Evolutionary conservation across 495 filamentous ascomycete species (phyloP).

Genomic region (Lindgomyces ingoldianus): DNA sequence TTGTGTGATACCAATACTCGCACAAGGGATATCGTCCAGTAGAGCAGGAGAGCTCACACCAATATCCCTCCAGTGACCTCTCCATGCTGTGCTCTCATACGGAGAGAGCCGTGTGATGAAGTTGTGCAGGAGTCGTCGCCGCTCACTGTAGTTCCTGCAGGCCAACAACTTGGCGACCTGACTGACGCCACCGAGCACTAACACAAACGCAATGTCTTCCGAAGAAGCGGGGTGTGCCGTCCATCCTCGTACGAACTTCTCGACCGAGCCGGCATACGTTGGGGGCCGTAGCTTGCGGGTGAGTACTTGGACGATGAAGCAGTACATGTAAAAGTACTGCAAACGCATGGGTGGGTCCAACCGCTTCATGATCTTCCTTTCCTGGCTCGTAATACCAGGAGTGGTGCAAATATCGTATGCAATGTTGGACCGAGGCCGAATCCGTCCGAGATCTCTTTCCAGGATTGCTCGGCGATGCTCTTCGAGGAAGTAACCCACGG

Average conservation of each 20-base stretch:
- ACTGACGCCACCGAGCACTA: slow-evolving; percentile 31
- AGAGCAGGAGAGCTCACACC: slow-evolving; percentile 27
- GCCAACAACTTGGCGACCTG: slow-evolving; percentile 34
- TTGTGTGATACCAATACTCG: slow-evolving; percentile 32
- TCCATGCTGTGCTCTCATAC: slow-evolving; percentile 27
- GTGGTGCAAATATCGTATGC: slow-evolving; percentile 32
- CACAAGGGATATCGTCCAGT: slow-evolving; percentile 33
- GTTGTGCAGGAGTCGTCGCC: slow-evolving; percentile 22
- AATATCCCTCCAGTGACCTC: slow-evolving; percentile 26
- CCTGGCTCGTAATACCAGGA: slow-evolving; percentile 26
- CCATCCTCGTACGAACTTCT: slow-evolving; percentile 32
- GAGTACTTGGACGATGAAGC: slow-evolving; percentile 35
- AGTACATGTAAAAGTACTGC: slow-evolving; percentile 37
- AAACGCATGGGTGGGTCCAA: slow-evolving; percentile 26
- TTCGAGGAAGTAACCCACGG: slow-evolving; percentile 34
- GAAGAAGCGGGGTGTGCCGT: slow-evolving; percentile 7
- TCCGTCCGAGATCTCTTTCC: slow-evolving; percentile 27
- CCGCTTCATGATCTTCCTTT: slow-evolving; percentile 20
- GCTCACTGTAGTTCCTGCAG: slow-evolving; percentile 29
- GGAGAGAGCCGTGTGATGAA: slow-evolving; percentile 35
- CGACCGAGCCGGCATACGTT: slow-evolving; percentile 31
- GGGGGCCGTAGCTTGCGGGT: slow-evolving; percentile 29
- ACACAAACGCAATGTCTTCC: slow-evolving; percentile 34
- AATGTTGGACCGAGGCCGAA: slow-evolving; percentile 21
- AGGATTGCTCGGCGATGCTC: slow-evolving; percentile 31